Evolutionary conservation across 192 early-diverging fungal species (phyloP), one percentile per base, ranked within the genome.

Genomic region (Coemansia sp.): DNA sequence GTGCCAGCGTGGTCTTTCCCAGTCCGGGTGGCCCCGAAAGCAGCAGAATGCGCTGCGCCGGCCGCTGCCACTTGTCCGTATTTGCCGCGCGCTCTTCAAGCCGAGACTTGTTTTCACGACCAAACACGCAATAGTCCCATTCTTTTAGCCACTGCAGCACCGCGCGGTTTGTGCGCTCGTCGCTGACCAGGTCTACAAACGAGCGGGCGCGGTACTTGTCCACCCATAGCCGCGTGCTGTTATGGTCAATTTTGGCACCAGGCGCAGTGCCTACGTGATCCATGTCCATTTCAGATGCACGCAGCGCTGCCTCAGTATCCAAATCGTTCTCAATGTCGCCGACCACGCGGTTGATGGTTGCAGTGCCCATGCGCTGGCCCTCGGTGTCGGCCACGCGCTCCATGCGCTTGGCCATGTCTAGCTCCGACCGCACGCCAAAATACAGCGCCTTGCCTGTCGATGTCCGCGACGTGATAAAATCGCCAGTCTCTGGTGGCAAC

Each of bases 81-180:
- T 21, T 61, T 39, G n/a, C 38, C 2, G 17, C 17, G 19, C 38
- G 14, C 23, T 47, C 12, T 19, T n/a, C 39, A 64, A 65, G 17
- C 45, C 46, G 30, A 21, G 40, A 28, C 47, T 52, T 11, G 25
- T 21, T 45, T 32, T 59, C 52, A 19, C 67, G 65, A 11, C 82
- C 84, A 74, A 97, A 99, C 5, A 97, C 94, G 59, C 96, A 99
- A 17, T 82, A 83, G 65, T 99, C 94, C 96, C 96, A 99, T 41
- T 88, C 81, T 61, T 95, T 95, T 12, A 99, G 87, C 96, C 96
- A 99, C 47, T 80, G 76, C 48, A 99, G 64, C 7, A 94, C 89
- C 23, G 89, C 87, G 5, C 93, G 83, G 60, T 95, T 95, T 2
- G 92, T 76, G 64, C 87, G 84, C 78, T 95, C 90, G 61, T 96